Percentiles rank a stretch among this genome's conserved stretches.
These are phyloP conservation scores for Pneumocystis wakefieldiae DNA, from an alignment of 1,139 yeast genomes.

Conservation along the genomic window DNA sequence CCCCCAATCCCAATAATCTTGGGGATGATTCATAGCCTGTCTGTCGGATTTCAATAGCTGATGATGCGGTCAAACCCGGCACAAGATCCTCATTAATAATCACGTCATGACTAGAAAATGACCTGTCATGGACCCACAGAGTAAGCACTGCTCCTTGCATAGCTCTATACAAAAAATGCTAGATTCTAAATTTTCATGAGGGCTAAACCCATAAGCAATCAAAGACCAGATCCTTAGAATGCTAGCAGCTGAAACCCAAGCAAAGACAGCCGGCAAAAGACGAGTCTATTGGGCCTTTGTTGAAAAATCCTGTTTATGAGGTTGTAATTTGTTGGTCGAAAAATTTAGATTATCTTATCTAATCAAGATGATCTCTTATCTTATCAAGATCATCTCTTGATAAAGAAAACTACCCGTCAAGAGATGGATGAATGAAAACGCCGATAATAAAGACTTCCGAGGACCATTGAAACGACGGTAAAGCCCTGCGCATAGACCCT, in stretches of 20 bases:
- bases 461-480: constrained; percentile 9
- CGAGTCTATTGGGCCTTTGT: too few relatives aligned
- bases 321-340: too few relatives aligned
- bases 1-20: not conserved
- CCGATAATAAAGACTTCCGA: constrained; percentile 11
- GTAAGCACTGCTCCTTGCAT: constrained; percentile 25
- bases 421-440: not conserved
- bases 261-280: too few relatives aligned
- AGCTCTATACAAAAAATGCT: not conserved
- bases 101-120: constrained; percentile 45
- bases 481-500: constrained; percentile 11
- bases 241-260: too few relatives aligned
- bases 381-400: too few relatives aligned
- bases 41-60: constrained; percentile 48
- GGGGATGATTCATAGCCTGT: constrained; percentile 6
- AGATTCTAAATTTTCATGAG: not conserved
- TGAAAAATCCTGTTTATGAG: too few relatives aligned
- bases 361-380: too few relatives aligned
- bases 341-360: too few relatives aligned
- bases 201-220: too few relatives aligned
- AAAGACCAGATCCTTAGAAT: too few relatives aligned
- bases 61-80: constrained; percentile 54
- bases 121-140: constrained; percentile 61
- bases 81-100: constrained; percentile 43
- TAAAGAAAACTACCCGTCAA: too few relatives aligned